Conservation (phyloP, 495 filamentous ascomycete genomes). For the Trichoderma gamsii region DNA sequence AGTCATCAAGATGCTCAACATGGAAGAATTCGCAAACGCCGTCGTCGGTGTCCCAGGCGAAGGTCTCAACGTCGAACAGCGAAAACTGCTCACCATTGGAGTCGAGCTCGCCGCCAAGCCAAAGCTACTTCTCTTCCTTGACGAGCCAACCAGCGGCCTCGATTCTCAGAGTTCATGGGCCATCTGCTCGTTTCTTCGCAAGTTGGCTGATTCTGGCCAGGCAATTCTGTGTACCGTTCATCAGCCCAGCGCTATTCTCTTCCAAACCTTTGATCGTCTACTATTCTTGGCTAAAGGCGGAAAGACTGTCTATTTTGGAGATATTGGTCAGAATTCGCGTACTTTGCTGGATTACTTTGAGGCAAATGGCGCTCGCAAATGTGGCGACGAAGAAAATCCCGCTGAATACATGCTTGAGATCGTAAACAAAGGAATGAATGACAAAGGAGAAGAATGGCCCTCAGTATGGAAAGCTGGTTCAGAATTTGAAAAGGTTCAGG, state of each 20-base stretch:
- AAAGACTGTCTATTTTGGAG: conserved; percentile 74
- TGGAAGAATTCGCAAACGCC: conserved; percentile 69
- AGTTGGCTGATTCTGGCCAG: conserved; percentile 63
- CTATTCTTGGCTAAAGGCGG: conserved; percentile 70
- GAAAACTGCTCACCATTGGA: conserved; percentile 62
- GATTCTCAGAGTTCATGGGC: conserved; percentile 70
- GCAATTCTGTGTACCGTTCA: conserved; percentile 76
- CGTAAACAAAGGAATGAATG: conserved; percentile 24
- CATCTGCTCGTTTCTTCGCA: conserved; percentile 67
- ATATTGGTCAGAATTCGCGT: conserved; percentile 63
- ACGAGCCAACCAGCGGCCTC: conserved; percentile 78
- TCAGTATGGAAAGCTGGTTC: conserved; percentile 59
- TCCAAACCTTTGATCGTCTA: conserved; percentile 59
- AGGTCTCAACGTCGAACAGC: conserved; percentile 39
- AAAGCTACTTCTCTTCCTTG: conserved; percentile 72
- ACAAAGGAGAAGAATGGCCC: conserved; percentile 55
- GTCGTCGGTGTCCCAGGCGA: conserved; percentile 68
- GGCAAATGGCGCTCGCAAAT: conserved; percentile 50
- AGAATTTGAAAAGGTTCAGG: conserved; percentile 53
- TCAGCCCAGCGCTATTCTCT: conserved; percentile 54
- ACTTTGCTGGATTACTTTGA: conserved; percentile 66
- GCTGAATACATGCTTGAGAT: conserved; percentile 52
- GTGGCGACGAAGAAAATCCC: conserved; percentile 51
- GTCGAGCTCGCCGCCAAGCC: conserved; percentile 76
- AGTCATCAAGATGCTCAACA: conserved; percentile 68